Conservation (phyloP, 148 eudicot genomes). For the Fagopyrum homotropicum region DNA sequence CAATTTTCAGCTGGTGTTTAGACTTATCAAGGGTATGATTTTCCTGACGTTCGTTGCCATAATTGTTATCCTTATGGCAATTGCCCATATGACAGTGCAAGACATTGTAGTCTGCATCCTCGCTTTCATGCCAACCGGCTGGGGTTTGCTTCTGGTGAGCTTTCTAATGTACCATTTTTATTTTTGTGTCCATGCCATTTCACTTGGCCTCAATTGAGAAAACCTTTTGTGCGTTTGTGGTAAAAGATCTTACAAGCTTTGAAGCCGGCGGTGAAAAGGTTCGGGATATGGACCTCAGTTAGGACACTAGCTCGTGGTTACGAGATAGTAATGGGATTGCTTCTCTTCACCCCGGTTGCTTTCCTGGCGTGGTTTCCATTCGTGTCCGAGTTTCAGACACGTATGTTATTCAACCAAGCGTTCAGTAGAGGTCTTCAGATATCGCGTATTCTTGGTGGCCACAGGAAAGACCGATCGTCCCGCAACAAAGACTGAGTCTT, state of each 20-base stretch:
- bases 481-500: conserved; percentile 51
- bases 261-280: conserved; percentile 39
- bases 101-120: conserved; percentile 83
- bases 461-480: conserved; percentile 60
- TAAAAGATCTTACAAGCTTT: conserved; percentile 67
- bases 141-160: conserved; percentile 44
- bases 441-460: conserved; percentile 80
- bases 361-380: conserved; percentile 89
- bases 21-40: conserved; percentile 38
- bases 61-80: conserved; percentile 48
- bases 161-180: neutral
- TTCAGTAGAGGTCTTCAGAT: conserved; percentile 87
- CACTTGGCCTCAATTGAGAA: neutral
- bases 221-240: neutral
- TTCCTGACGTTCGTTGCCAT: conserved; percentile 33
- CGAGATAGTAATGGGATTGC: conserved; percentile 69
- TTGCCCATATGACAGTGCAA: conserved; percentile 54
- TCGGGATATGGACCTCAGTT: conserved; percentile 68
- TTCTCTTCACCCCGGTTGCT: conserved; percentile 78
- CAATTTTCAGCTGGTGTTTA: conserved; percentile 41
- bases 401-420: conserved; percentile 83
- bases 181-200: neutral
- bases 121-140: conserved; percentile 98
- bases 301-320: conserved; percentile 71
- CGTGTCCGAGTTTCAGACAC: conserved; percentile 75